Evolutionary conservation across 176 grass and related monocot species (phyloP).

Genomic region (Stipa capillata): DNA sequence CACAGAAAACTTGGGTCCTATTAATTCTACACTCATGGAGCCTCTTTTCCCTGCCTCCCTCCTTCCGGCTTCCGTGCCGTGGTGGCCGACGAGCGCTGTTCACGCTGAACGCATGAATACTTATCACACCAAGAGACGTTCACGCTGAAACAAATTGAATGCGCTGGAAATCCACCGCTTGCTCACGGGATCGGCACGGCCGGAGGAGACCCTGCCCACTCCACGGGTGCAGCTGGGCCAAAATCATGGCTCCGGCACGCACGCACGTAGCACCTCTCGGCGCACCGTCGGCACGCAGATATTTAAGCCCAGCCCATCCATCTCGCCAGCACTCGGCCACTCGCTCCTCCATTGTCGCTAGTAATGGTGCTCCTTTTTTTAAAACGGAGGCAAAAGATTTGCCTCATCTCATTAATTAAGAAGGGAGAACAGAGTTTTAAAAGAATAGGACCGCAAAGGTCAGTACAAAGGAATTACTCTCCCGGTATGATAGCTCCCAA

Average conservation of each 20-base stretch:
- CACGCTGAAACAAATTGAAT: not conserved
- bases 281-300: not conserved
- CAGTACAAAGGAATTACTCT: too few relatives aligned
- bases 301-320: not conserved
- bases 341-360: not conserved
- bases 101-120: not conserved
- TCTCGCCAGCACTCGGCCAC: not conserved
- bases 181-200: conserved; percentile 2
- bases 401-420: too few relatives aligned
- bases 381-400: too few relatives aligned
- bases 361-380: too few relatives aligned
- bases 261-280: not conserved
- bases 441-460: too few relatives aligned
- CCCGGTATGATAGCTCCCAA: too few relatives aligned
- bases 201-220: too few relatives aligned
- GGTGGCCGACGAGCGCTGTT: not conserved
- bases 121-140: not conserved
- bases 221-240: not conserved
- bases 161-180: not conserved
- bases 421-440: too few relatives aligned
- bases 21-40: not conserved
- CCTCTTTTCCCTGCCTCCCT: not conserved
- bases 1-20: not conserved
- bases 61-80: too few relatives aligned
- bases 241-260: too few relatives aligned